phyloP scores from a whole-genome alignment of 2,329 filamentous ascomycete species.

The Trichophyton rubrum region DNA sequence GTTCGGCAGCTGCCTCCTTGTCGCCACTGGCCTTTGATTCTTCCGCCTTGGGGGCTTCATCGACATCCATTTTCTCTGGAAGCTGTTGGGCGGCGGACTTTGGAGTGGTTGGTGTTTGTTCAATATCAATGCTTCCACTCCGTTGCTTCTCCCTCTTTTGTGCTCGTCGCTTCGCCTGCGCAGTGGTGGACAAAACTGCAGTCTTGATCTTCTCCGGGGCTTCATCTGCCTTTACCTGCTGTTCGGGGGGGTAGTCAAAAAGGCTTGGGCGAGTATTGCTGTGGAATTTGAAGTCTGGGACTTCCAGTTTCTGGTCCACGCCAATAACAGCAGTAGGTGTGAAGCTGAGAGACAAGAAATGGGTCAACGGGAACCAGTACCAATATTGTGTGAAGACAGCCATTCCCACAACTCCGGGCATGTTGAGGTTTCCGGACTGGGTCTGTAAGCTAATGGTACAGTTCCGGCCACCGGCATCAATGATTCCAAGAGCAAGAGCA shows the following conservation, averaged over 20 bases:
- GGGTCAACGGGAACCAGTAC: conserved; percentile 99
- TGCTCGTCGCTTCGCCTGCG: conserved; percentile 87
- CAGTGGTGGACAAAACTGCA: conserved; percentile 89
- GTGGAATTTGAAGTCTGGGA: conserved; percentile 89
- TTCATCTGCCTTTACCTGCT: conserved; percentile 89
- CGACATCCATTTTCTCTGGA: conserved; percentile 74
- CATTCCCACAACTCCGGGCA: conserved; percentile 96
- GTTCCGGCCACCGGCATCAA: conserved; percentile 94
- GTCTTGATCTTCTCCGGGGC: conserved; percentile 89
- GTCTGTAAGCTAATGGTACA: conserved; percentile 97
- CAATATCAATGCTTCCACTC: conserved; percentile 90
- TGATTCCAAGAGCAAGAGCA: conserved; percentile 86
- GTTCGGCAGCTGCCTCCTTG: conserved; percentile 45
- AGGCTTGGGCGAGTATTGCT: conserved; percentile 87
- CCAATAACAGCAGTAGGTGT: conserved; percentile 94
- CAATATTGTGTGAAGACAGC: conserved; percentile 98
- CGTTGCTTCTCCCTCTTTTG: conserved; percentile 87
- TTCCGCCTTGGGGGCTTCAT: conserved; percentile 50
- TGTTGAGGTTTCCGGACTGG: conserved; percentile 95
- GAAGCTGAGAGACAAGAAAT: conserved; percentile 92
- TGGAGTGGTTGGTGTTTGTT: conserved; percentile 62
- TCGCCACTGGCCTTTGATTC: conserved; percentile 51
- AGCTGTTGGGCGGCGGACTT: conserved; percentile 45
- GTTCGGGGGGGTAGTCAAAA: conserved; percentile 95
- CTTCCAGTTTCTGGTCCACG: conserved; percentile 83